Conservation (phyloP, 805 yeast genomes). For the Kazachstania psychrophila region DNA sequence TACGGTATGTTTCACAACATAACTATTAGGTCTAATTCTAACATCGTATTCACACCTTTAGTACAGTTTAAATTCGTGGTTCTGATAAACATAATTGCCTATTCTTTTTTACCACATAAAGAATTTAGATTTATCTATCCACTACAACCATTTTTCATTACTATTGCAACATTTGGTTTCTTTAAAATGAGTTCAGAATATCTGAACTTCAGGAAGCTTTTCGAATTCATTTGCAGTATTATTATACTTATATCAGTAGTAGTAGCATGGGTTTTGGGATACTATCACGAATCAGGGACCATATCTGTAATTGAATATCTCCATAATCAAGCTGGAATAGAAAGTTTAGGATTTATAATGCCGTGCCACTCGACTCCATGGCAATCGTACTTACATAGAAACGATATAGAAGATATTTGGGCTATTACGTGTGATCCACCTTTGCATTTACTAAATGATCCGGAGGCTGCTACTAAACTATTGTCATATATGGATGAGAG, state of each 20-base stretch:
- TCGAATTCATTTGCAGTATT: constrained; percentile 2
- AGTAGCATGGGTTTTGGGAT: constrained; percentile 39
- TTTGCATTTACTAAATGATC: constrained; percentile 29
- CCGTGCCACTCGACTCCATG: constrained; percentile 98
- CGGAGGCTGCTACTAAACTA: constrained; percentile 29
- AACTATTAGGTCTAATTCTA: constrained; percentile 3
- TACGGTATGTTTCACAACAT: constrained; percentile 31
- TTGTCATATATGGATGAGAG: constrained; percentile 70
- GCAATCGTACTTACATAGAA: constrained; percentile 71
- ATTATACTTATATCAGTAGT: constrained; percentile 14
- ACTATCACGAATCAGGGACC: constrained; percentile 81
- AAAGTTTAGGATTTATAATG: constrained; percentile 69
- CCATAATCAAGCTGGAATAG: constrained; percentile 32
- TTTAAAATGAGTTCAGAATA: not conserved
- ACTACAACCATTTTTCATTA: constrained; percentile 61
- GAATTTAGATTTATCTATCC: constrained; percentile 88
- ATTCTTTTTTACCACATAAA: constrained; percentile 70
- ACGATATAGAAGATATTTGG: constrained; percentile 48
- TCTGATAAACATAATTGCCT: constrained; percentile 40
- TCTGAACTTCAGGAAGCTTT: not conserved
- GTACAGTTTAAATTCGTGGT: constrained; percentile 28
- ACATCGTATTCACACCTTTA: constrained; percentile 3
- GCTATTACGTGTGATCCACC: constrained; percentile 92
- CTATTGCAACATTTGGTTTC: constrained; percentile 39
- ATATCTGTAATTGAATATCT: constrained; percentile 54